phyloP scores from a whole-genome alignment of 2,329 filamentous ascomycete species.

The Microsporum audouinii region DNA sequence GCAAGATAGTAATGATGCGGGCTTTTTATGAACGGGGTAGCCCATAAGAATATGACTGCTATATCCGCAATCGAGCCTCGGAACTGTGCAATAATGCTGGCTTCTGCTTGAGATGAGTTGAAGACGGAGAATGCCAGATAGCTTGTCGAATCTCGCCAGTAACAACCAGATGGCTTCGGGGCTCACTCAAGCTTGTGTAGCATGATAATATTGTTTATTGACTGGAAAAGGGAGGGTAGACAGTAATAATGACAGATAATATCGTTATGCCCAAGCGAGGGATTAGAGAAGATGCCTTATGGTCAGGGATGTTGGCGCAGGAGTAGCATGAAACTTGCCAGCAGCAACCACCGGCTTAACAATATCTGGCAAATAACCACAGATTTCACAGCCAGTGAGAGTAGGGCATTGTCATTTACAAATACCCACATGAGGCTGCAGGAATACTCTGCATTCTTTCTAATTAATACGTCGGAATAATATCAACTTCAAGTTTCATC shows the following conservation, averaged over 20 bases:
- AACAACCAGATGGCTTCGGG: neutral
- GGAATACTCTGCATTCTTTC: neutral
- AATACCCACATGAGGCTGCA: neutral
- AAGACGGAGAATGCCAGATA: neutral
- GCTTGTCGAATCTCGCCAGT: neutral
- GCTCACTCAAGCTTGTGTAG: conserved; percentile 2
- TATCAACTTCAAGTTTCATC: neutral
- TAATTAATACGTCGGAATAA: neutral
- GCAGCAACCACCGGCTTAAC: neutral
- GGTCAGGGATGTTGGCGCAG: neutral
- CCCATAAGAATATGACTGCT: neutral
- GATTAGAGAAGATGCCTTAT: neutral
- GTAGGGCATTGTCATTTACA: neutral
- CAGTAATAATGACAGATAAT: neutral
- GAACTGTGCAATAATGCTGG: neutral
- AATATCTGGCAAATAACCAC: neutral
- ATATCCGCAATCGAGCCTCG: neutral
- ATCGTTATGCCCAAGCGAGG: neutral
- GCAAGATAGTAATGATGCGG: neutral
- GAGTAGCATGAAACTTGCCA: neutral
- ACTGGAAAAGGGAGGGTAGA: neutral
- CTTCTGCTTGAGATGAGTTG: neutral
- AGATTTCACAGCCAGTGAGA: neutral
- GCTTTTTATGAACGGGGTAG: neutral
- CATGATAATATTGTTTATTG: neutral